Evolutionary conservation across 2,329 filamentous ascomycete species (phyloP).

Genomic region (Trichoderma atroviride): DNA sequence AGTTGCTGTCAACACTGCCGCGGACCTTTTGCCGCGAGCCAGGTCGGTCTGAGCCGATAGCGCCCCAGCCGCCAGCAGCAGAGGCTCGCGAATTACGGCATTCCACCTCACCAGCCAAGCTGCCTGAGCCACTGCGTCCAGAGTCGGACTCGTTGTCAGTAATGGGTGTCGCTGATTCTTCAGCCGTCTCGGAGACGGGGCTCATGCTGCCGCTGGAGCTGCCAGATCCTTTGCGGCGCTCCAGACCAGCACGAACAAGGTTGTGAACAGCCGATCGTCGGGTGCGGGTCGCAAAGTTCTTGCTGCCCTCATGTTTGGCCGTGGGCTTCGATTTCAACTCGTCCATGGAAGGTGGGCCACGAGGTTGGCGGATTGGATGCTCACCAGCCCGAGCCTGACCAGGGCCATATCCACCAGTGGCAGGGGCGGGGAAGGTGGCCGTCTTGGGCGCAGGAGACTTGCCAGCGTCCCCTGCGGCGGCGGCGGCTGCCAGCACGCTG

Average conservation of each 20-base stretch:
- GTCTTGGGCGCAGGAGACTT: slow-evolving; percentile 75
- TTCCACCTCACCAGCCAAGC: slow-evolving; percentile 73
- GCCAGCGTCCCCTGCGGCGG: slow-evolving; percentile 48
- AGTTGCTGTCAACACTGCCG: slow-evolving; percentile 66
- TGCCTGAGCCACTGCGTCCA: slow-evolving; percentile 74
- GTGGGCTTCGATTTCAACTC: slow-evolving; percentile 90
- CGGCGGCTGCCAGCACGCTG: slow-evolving; percentile 48
- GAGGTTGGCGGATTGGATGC: slow-evolving; percentile 90
- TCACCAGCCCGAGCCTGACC: slow-evolving; percentile 92
- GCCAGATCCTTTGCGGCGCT: slow-evolving; percentile 76
- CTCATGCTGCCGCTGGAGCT: slow-evolving; percentile 78
- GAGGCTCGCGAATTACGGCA: slow-evolving; percentile 75
- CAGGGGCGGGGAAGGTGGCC: slow-evolving; percentile 75
- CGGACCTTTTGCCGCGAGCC: slow-evolving; percentile 67
- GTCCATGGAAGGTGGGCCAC: slow-evolving; percentile 87
- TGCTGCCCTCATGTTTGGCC: slow-evolving; percentile 89
- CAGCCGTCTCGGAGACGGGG: slow-evolving; percentile 80
- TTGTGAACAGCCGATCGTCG: slow-evolving; percentile 91
- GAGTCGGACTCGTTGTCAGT: slow-evolving; percentile 76
- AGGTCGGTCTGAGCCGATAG: slow-evolving; percentile 86
- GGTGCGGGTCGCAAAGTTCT: slow-evolving; percentile 94
- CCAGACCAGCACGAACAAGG: slow-evolving; percentile 84
- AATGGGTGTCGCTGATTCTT: slow-evolving; percentile 66
- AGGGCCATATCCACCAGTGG: slow-evolving; percentile 86
- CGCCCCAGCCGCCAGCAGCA: slow-evolving; percentile 72